Percentiles rank a stretch among this genome's conserved stretches.
These are phyloP conservation scores for Hemileccinum impolitum DNA, from an alignment of 768 basidiomycete species.

Conservation along the genomic window DNA sequence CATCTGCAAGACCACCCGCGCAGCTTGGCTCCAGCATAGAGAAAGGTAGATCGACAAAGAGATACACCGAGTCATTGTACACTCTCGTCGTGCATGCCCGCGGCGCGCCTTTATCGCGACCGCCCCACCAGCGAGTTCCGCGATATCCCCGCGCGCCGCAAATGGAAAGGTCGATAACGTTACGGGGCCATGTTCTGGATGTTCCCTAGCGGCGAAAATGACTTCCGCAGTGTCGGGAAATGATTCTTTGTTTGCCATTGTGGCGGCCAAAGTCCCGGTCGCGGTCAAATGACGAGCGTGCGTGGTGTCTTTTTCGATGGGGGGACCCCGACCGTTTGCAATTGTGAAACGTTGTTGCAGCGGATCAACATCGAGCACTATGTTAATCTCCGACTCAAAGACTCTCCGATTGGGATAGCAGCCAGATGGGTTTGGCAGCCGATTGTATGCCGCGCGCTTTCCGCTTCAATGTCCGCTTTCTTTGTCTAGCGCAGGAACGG, in stretches of 20 bases:
- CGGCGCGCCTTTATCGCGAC: neutral
- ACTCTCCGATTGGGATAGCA: neutral
- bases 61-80: too few species aligned
- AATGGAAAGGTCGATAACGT: neutral
- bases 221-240: too few species aligned
- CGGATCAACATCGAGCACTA: neutral
- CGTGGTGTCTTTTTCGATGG: too few species aligned
- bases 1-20: neutral
- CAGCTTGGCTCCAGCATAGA: neutral
- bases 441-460: neutral
- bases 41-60: neutral
- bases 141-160: neutral
- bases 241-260: neutral
- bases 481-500: neutral
- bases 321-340: neutral
- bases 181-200: neutral
- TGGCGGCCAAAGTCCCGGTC: neutral
- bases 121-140: neutral
- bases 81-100: neutral
- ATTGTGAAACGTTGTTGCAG: neutral
- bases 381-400: constrained; percentile 1
- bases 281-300: neutral
- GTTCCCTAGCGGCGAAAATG: neutral
- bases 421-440: neutral
- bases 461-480: neutral